A percentile compares a stretch with the other conserved stretches of the same genome.
Conservation (phyloP, 1,284 basidiomycete genomes). For the Mycena sp. region DNA sequence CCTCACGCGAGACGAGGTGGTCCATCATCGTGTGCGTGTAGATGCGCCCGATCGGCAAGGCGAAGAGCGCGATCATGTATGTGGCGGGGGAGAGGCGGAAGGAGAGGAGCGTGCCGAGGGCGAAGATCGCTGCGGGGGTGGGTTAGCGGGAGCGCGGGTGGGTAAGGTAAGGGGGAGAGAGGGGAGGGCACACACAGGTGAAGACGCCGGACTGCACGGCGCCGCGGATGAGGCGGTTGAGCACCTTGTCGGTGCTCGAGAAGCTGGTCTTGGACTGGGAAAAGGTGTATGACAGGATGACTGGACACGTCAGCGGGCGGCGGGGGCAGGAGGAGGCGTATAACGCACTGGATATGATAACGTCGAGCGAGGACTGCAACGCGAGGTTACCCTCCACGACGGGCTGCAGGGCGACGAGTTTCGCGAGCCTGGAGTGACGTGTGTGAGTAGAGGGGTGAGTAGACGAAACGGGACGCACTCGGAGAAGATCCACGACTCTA, state of each 20-base stretch:
- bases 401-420: conserved; percentile 10
- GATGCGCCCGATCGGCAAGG: conserved; percentile 21
- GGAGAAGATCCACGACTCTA: conserved; percentile 6
- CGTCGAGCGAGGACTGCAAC: conserved; percentile 11
- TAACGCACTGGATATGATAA: conserved; percentile 4
- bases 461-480: conserved; percentile 1
- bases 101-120: conserved; percentile 13
- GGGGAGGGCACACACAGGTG: conserved; percentile 1
- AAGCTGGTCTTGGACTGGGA: not conserved
- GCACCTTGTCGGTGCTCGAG: conserved; percentile 3
- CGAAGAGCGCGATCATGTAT: conserved; percentile 14
- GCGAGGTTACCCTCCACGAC: conserved; percentile 14
- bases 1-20: conserved; percentile 8
- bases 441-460: not conserved
- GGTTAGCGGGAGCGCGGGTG: too few species aligned
- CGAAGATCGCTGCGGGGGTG: conserved; percentile 20
- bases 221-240: conserved; percentile 12
- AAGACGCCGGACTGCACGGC: conserved; percentile 15
- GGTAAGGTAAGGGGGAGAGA: not conserved
- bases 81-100: conserved; percentile 6
- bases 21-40: conserved; percentile 24
- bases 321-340: not conserved
- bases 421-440: not conserved
- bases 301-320: too few species aligned
- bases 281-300: not conserved